Evolutionary conservation across 2,329 filamentous ascomycete species (phyloP), one percentile per base, ranked within the genome.

Genomic region (Akanthomyces uredinophilus): DNA sequence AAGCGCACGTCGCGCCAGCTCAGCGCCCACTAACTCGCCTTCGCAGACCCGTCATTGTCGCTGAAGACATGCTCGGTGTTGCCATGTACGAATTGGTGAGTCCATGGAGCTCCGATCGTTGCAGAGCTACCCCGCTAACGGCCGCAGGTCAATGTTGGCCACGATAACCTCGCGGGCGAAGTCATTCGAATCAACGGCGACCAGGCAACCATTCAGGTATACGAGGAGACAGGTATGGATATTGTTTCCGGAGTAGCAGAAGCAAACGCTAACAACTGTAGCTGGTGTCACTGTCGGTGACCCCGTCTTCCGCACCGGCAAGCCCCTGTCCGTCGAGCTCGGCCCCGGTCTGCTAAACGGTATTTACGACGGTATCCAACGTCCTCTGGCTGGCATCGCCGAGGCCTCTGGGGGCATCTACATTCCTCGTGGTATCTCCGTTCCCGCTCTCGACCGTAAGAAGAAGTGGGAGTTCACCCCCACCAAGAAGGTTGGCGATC

Each of bases 331-430:
- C 63, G 95, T 99, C 78, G 95, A 99, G 78, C 89, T 99, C 53
- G 95, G 95, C 56, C 95, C 95, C 66, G 95, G 95, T 74, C 82
- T 99, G 76, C 92, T 99, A 85, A 94, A 98, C 80, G 97, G 95
- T 68, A 99, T 99, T 77, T 99, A 98, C 83, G 95, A 99, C 76
- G 95, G 95, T 81, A 99, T 99, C 72, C 95, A 99, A 78, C 89
- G 95, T 74, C 95, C 95, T 56, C 87, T 99, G 70, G 89, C 89
- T 78, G 87, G 86, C 68, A 99, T 99, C 71, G 82, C 91, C 69
- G 81, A 88, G 46, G 78, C 84, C 54, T 87, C 92, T 58, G 81
- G 92, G 72, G 92, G 91, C 77, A 99, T 99, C 77, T 99, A 99
- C 78, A 99, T 99, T 67, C 95, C 95, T 71, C 91, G 95, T 70